phyloP scores from a whole-genome alignment of 495 filamentous ascomycete genomes.

The Platismatia glauca region DNA sequence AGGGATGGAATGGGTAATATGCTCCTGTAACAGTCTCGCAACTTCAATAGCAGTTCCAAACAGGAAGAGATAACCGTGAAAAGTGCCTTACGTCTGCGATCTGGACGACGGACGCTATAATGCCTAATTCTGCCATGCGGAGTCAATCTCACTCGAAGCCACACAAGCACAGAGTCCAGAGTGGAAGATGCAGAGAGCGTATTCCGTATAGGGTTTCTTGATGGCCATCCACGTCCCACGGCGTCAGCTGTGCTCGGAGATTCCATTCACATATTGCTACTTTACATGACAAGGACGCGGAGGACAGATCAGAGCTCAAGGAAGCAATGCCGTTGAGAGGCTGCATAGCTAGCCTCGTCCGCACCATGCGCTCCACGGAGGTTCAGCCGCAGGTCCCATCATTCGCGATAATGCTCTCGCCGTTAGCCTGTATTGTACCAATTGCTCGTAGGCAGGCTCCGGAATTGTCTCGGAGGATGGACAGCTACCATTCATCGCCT shows the following conservation, averaged over 20 bases:
- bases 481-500: not conserved
- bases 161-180: not conserved
- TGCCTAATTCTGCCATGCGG: slow-evolving; percentile 23
- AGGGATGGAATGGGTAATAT: too few species aligned
- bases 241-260: not conserved
- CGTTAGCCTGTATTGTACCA: not conserved
- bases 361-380: not conserved
- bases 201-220: not conserved
- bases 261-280: not conserved
- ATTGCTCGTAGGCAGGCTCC: not conserved
- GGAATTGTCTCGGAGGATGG: not conserved
- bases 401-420: not conserved
- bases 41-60: too few species aligned
- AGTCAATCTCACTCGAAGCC: not conserved
- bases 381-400: not conserved
- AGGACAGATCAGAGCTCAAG: not conserved
- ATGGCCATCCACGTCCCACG: not conserved
- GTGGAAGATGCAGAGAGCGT: not conserved
- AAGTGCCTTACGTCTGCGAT: slow-evolving; percentile 34
- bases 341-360: not conserved
- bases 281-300: not conserved
- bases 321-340: not conserved
- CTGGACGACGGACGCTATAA: slow-evolving; percentile 32
- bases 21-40: too few species aligned
- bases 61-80: too few species aligned